Conservation (phyloP, 2,329 filamentous ascomycete genomes). For the Pseudocercospora eumusae region DNA sequence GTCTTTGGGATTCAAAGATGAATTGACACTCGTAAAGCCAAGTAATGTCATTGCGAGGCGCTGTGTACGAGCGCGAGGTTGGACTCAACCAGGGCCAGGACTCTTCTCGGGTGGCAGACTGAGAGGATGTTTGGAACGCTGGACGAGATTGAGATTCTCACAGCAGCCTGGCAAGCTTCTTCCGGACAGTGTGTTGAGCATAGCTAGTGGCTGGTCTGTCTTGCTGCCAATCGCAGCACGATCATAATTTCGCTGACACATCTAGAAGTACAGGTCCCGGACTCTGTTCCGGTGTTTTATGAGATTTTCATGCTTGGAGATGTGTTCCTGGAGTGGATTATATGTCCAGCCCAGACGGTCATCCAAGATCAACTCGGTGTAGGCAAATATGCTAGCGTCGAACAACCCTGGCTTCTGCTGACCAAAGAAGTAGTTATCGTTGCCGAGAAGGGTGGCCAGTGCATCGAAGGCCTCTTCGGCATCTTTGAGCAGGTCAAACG, state of each 20-base stretch:
- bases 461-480: conserved; percentile 65
- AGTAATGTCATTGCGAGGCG: neutral
- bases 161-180: neutral
- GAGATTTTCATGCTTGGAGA: conserved; percentile 63
- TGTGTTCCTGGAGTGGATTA: conserved; percentile 57
- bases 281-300: conserved; percentile 65
- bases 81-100: neutral
- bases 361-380: conserved; percentile 77
- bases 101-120: neutral
- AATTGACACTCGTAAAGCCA: neutral
- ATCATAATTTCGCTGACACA: neutral
- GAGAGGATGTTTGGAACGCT: neutral
- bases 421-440: conserved; percentile 64
- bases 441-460: conserved; percentile 60
- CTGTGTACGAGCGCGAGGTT: neutral
- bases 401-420: conserved; percentile 66
- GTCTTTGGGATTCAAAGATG: neutral
- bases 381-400: conserved; percentile 87
- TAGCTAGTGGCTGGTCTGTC: neutral
- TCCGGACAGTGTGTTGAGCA: neutral
- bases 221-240: neutral
- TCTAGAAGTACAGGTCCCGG: conserved; percentile 52
- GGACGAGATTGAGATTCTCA: neutral
- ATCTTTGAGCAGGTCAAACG: conserved; percentile 59
- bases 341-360: conserved; percentile 65